Evolutionary conservation across 2,329 filamentous ascomycete species (phyloP), one percentile per base, ranked within the genome.

Genomic region (Pyrenochaeta sp.): DNA sequence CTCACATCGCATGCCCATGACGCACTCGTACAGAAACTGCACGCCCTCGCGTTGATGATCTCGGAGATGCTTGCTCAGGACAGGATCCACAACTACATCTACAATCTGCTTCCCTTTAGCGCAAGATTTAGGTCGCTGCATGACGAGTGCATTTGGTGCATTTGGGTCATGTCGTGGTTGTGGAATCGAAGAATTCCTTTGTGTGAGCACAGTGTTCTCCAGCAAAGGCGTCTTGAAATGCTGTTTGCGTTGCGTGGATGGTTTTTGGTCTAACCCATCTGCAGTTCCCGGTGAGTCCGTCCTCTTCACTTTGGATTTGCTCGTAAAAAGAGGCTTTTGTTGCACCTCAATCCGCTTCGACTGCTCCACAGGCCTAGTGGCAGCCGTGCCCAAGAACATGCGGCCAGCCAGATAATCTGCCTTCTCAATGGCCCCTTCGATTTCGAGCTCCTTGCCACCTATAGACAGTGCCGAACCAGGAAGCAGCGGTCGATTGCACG

Each of bases 1-100:
- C 63, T 85, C 85, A 36, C 81, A 77, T 36, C 87, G 82, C 81
- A 90, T 83, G 4, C 88, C 88, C 88, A 91, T 91, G 0, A 91
- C 86, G 67, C 88, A 90, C 73, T 91, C 88, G 65, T 91, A 91
- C 37, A 91, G 72, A 63, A 91, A 91, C 44, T 84, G 79, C 0
- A 91, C 87, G 18, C 89, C 89, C 65, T 88, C 85, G 12, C 85
- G 81, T 67, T 91, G 89, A 69, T 91, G 89, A 11, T 85, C 83
- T 23, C 88, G 83, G 7, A 91, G 77, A 60, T 86, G 82, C 58
- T 84, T 86, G 7, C 79, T 77, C 14, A 91, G 69, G 10, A 89
- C 73, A 1, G 89, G 89, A 70, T 91, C 89, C 2, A 91, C 81
- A 0, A 91, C 88, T 1, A 91, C 88, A 71, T 91, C 89, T 1